Evolutionary conservation across 129 eudicot species (phyloP), one percentile per base, ranked within the genome.

Genomic region (Pulicaria dysenterica): DNA sequence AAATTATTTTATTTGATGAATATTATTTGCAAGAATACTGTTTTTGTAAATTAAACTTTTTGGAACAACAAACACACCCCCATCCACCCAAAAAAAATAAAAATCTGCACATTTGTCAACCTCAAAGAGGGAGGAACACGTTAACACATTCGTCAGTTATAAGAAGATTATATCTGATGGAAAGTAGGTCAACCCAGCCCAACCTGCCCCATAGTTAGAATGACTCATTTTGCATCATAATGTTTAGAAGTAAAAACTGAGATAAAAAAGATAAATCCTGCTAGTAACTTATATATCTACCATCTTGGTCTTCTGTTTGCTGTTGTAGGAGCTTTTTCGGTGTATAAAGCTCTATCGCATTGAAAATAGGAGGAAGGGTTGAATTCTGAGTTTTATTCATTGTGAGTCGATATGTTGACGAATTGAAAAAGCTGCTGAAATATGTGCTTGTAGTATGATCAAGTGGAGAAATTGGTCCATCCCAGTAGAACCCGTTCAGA

Each of bases 271-370:
- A 42, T 1, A 19, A 16, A n/a, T 6, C 49, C 39, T 37, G 39
- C 64, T 53, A 10, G 45, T 37, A 43, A 45, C 4, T 4, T 3
- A 64, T 12, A 49, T 44, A 10, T 24, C 31, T 72, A 77, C 82
- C 82, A 67, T 82, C 79, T 47, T 19, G 54, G 5, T 83, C 83
- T 6, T 79, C 31, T 13, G 86, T 83, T 38, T 60, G 71, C 40
- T 5, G 3, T 55, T 83, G 77, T 34, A 10, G 43, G 39, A 83
- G 79, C 15, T 45, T 10, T 48, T 38, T 69, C 5, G 31, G 62
- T 3, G 4, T 40, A 74, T 77, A 83, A 40, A 73, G 17, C 75
- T 83, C 86, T 4, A 78, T 6, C 40, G 84, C 84, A n/a, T 83
- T 83, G 15, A 36, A 1, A 24, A 82, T 72, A 3, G 85, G 75